Evolutionary conservation across 495 filamentous ascomycete genomes (phyloP), one percentile per base, ranked within the genome.

Genomic region (Achaetomiella virescens): DNA sequence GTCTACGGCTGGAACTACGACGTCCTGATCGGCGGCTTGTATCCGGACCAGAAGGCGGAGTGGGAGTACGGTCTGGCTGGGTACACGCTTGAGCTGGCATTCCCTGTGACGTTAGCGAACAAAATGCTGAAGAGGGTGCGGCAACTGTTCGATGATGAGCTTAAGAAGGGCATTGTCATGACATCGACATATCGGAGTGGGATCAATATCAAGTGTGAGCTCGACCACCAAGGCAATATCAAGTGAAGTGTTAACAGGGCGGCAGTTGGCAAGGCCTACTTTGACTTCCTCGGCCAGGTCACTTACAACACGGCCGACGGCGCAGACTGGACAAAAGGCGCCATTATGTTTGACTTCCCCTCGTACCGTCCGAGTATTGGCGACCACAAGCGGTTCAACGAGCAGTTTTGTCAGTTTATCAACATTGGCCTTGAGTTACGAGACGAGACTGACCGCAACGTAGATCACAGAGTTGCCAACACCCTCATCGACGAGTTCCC

Each of bases 341-440:
- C 71, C 20, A 78, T 79, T 53, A 79, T 79, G 76, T 77, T 79
- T 57, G 75, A 79, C 53, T 79, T 79, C 50, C 75, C 76, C 7
- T 69, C 65, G n/a, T 73, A 62, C 57, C 63, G 72, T 36, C 74
- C 76, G 0, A 71, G 57, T 2, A 57, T 69, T n/a, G 76, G 76
- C 11, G 74, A 79, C 51, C 58, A 72, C 12, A 68, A 74, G 57
- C 66, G 76, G 29, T 79, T 72, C 57, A 77, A 78, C 55, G 76
- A 79, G 61, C 60, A 64, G 2, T 79, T 77, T 52, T 79, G 74
- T 78, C 55, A 61, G 74, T 60, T 25, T 9, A 11, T 8, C 5
- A 5, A 10, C 2, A 27, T 35, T 9, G 1, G 20, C 12, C 21
- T 15, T 6, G 25, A 3, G 11, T 21, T 41, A 17, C 8, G 15